Base-by-base conservation (phyloP, 768 basidiomycete species). In the Albatrellus ellisii region DNA sequence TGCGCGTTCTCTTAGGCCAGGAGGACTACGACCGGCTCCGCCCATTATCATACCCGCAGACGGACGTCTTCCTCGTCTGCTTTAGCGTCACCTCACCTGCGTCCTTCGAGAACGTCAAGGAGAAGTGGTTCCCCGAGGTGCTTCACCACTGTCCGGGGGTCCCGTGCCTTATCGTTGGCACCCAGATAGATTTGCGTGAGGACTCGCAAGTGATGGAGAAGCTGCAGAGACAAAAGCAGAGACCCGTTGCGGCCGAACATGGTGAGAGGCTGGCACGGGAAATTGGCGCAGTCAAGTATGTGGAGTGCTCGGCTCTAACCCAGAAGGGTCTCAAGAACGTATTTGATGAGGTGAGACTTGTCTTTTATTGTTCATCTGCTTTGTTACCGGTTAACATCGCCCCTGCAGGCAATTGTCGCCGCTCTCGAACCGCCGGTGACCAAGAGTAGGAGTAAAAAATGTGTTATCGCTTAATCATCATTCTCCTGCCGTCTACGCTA, bases 41-140 rank as follows among this genome's bases (percentile, higher is more conserved):
- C 55, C 95, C 95, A 56, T 68, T 99, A 67, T 97, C 94, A 59
- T 99, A 99, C 73, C 95, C 95, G 26, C 95, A 99, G 67, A 99
- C 95, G 46, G 95, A 99, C 57, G 95, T 98, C 44, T 98, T 99
- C 75, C 73, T 99, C 44, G 94, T 99, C 52, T 99, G 95, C 67
- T 99, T 98, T 73, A 92, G 88, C 57, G 95, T 99, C 54, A 97
- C 94, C 31, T 91, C 87, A 8, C 95, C 94, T 3, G 94, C 95
- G 22, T 94, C 90, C 36, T 99, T 97, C 59, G 95, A 99, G 65
- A 98, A 99, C 82, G 94, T 99, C 56, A 98, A 95, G 75, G 95
- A 99, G 67, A 99, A 99, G 62, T 99, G 95, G 95, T 95, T 98
- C 75, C 95, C 95, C 4, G 95, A 99, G 68, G 94, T 99, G 41